Evolutionary conservation across 371 early-diverging fungal species (phyloP).

Genomic region (Rhizopus sp.): DNA sequence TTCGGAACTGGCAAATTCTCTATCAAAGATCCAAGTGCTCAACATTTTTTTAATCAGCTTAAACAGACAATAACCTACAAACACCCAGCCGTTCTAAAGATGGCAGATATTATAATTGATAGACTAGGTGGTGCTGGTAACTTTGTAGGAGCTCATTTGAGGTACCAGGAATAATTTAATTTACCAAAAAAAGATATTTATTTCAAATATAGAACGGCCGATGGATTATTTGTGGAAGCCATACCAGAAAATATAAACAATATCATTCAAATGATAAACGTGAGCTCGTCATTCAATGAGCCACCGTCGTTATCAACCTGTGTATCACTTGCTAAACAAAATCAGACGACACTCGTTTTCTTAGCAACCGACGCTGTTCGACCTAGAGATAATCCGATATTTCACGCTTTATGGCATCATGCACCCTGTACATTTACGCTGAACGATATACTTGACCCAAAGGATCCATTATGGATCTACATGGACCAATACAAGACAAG

Average conservation of each 20-base stretch:
- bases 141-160: slow-evolving; percentile 57
- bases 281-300: neutral
- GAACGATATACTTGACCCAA: slow-evolving; percentile 41
- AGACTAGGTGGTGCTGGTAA: slow-evolving; percentile 54
- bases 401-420: slow-evolving; percentile 39
- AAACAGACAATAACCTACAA: slow-evolving; percentile 44
- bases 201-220: slow-evolving; percentile 42
- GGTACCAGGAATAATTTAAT: slow-evolving; percentile 19
- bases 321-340: slow-evolving; percentile 24
- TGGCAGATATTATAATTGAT: slow-evolving; percentile 48
- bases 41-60: slow-evolving; percentile 38
- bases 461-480: slow-evolving; percentile 20
- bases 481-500: slow-evolving; percentile 23
- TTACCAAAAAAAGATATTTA: neutral
- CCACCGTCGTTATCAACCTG: slow-evolving; percentile 9
- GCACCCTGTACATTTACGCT: slow-evolving; percentile 64
- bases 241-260: slow-evolving; percentile 41
- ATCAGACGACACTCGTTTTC: slow-evolving; percentile 43
- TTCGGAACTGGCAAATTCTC: slow-evolving; percentile 55
- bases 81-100: slow-evolving; percentile 46
- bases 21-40: slow-evolving; percentile 40
- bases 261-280: slow-evolving; percentile 17
- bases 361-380: slow-evolving; percentile 60
- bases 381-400: slow-evolving; percentile 39
- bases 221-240: slow-evolving; percentile 56